Conservation (phyloP, 768 basidiomycete species). For the Agrocybe pediades region DNA sequence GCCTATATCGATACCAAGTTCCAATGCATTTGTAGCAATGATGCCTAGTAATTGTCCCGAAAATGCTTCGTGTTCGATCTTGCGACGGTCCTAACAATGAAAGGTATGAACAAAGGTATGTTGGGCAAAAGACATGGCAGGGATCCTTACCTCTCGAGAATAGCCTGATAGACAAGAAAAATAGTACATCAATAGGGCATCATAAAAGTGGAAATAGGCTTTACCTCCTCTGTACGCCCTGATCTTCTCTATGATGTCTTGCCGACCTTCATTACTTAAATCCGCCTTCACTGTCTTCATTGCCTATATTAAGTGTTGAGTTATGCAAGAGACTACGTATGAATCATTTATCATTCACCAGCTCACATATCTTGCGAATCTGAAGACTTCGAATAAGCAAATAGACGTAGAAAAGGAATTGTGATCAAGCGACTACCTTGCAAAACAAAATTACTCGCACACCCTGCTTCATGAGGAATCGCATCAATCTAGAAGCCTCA, state of each 20-base stretch:
- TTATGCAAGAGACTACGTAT: not conserved
- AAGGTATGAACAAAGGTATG: not conserved
- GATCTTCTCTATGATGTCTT: conserved; percentile 74
- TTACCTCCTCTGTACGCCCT: conserved; percentile 85
- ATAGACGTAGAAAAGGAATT: not conserved
- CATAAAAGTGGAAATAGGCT: not conserved
- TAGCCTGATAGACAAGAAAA: conserved; percentile 50
- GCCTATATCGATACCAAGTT: conserved; percentile 91
- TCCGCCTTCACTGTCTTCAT: conserved; percentile 78
- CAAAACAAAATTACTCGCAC: conserved; percentile 87
- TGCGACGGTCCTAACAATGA: conserved; percentile 65
- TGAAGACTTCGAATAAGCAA: conserved; percentile 25
- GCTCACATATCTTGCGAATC: conserved; percentile 82
- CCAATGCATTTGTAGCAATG: conserved; percentile 87
- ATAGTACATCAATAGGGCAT: not conserved
- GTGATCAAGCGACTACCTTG: conserved; percentile 48
- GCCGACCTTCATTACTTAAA: conserved; percentile 71
- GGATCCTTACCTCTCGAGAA: conserved; percentile 56
- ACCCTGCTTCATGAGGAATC: conserved; percentile 80
- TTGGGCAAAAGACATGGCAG: not conserved
- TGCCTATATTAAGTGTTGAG: conserved; percentile 41
- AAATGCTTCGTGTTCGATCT: conserved; percentile 87
- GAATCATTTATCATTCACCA: conserved; percentile 44
- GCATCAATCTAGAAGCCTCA: conserved; percentile 75
- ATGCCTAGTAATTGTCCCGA: conserved; percentile 82